Percentiles rank a stretch among this genome's conserved stretches.
phyloP scores from a whole-genome alignment of 208 protist genomes.

The Acanthamoeba lenticulata region DNA sequence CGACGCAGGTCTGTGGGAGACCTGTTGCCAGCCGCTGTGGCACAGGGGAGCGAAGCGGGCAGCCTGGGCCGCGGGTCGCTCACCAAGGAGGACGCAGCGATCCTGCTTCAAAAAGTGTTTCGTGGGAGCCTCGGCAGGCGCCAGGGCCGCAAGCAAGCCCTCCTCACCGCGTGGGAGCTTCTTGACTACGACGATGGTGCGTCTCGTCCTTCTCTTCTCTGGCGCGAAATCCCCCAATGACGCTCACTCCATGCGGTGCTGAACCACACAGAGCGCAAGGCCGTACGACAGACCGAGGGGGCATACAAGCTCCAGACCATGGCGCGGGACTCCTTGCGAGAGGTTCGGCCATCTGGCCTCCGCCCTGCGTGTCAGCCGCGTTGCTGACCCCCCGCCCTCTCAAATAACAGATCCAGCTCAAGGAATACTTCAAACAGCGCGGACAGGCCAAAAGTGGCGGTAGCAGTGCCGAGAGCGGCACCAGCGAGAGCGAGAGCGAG shows the following conservation, averaged over 20 bases:
- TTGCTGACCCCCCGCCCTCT: neutral
- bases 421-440: constrained; percentile 25
- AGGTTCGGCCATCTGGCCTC: neutral
- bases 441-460: neutral
- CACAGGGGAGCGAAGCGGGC: neutral
- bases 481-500: neutral
- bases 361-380: too few species aligned
- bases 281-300: neutral
- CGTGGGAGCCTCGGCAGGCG: constrained; percentile 13
- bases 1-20: too few species aligned
- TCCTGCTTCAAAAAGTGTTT: constrained; percentile 9
- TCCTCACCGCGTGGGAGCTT: constrained; percentile 6
- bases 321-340: constrained; percentile 5
- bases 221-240: neutral
- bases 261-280: neutral
- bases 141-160: constrained; percentile 27
- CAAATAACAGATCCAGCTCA: neutral
- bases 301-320: constrained; percentile 22
- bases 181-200: constrained; percentile 34
- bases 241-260: neutral
- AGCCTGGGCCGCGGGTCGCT: neutral
- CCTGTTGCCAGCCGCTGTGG: too few species aligned
- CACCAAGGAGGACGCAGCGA: constrained; percentile 25
- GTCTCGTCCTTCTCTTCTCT: neutral
- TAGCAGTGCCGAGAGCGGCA: neutral